Conservation (phyloP, 805 yeast species). For the Sugiyamaella americana region DNA sequence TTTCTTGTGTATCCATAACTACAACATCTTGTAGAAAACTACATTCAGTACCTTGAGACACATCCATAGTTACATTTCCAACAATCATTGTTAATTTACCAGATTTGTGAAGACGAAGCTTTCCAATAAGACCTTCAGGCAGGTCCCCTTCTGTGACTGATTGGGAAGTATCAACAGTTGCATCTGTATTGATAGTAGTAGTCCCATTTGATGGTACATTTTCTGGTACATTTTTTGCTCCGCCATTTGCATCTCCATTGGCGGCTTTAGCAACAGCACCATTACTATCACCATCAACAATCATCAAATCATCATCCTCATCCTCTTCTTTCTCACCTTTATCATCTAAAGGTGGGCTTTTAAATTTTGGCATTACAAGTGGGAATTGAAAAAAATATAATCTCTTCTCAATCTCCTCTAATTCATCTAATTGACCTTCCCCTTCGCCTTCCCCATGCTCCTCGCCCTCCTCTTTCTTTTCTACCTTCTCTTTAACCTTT, state of each 20-base stretch:
- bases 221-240: slow-evolving; percentile 10
- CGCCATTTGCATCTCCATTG: slow-evolving; percentile 14
- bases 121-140: slow-evolving; percentile 63
- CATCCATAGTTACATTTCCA: slow-evolving; percentile 64
- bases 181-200: background rate
- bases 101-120: slow-evolving; percentile 69
- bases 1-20: slow-evolving; percentile 42
- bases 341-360: background rate
- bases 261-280: no score
- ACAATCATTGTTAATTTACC: slow-evolving; percentile 73
- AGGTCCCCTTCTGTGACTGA: background rate
- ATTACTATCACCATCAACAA: slow-evolving; percentile 10
- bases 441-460: background rate
- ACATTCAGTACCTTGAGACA: slow-evolving; percentile 63
- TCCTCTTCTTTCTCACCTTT: slow-evolving; percentile 13
- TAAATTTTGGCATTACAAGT: slow-evolving; percentile 38
- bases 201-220: slow-evolving; percentile 1
- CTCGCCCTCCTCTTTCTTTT: slow-evolving; percentile 12
- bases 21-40: slow-evolving; percentile 70
- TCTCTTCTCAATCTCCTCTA: slow-evolving; percentile 23
- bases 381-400: slow-evolving; percentile 46
- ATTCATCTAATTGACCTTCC: background rate
- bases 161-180: slow-evolving; percentile 1
- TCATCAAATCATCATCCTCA: slow-evolving; percentile 14
- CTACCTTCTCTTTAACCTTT: slow-evolving; percentile 11